These are phyloP conservation scores for Trametes punicea DNA, from an alignment of 768 basidiomycete species.

Conservation along the genomic window DNA sequence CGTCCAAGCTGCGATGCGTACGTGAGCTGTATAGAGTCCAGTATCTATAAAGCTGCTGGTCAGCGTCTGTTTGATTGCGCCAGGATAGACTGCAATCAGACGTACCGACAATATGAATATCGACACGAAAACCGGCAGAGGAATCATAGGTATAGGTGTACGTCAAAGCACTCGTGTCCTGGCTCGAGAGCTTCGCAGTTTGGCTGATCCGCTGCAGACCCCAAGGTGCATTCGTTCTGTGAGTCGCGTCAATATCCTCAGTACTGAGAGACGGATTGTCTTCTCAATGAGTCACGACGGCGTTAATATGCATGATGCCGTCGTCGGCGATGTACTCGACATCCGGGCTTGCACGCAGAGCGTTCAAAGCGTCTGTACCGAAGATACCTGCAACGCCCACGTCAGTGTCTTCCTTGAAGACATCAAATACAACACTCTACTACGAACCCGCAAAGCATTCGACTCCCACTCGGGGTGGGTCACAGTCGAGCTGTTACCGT, in stretches of 20 bases:
- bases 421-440: neutral
- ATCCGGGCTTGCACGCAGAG: conserved; percentile 20
- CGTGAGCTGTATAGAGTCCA: conserved; percentile 27
- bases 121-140: conserved; percentile 35
- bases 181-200: conserved; percentile 7
- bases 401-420: neutral
- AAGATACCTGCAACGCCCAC: conserved; percentile 13
- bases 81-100: neutral
- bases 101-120: conserved; percentile 42
- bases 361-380: conserved; percentile 13
- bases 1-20: neutral
- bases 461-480: conserved; percentile 24
- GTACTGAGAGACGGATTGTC: neutral
- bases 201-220: conserved; percentile 23
- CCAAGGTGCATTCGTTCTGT: conserved; percentile 26
- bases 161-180: conserved; percentile 9
- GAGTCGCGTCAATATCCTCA: neutral
- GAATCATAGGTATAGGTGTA: conserved; percentile 29
- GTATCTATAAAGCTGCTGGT: neutral
- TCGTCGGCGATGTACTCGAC: conserved; percentile 25
- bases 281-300: conserved; percentile 15
- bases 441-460: conserved; percentile 20
- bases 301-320: conserved; percentile 14
- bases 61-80: neutral
- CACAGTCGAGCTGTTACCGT: conserved; percentile 4